Evolutionary conservation across 2,329 filamentous ascomycete genomes (phyloP).

Genomic region (Paraphaeosphaeria minitans): DNA sequence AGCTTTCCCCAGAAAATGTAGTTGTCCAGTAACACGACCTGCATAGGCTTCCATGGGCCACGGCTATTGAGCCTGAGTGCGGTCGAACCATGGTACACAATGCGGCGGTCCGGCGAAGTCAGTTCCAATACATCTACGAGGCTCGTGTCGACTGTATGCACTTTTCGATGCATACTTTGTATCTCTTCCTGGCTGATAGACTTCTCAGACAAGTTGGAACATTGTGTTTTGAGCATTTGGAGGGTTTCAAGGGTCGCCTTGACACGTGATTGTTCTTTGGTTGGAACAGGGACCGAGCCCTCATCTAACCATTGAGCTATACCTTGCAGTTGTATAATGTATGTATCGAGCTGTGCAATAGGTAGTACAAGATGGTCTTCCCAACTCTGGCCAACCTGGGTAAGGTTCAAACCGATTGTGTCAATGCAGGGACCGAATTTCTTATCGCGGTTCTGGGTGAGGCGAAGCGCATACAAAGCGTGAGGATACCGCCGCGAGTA

Average conservation of each 20-base stretch:
- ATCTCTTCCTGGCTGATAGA: conserved; percentile 29
- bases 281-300: conserved; percentile 5
- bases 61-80: conserved; percentile 37
- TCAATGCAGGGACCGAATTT: conserved; percentile 34
- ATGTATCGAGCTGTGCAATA: conserved; percentile 28
- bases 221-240: conserved; percentile 18
- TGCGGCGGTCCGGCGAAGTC: conserved; percentile 19
- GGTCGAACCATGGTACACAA: conserved; percentile 31
- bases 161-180: conserved; percentile 29
- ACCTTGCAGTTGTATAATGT: conserved; percentile 22
- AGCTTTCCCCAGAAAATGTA: conserved; percentile 37
- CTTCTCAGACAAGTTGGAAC: conserved; percentile 18
- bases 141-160: conserved; percentile 24
- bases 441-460: conserved; percentile 24
- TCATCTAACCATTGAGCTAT: conserved; percentile 17
- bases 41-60: conserved; percentile 37
- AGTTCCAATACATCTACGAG: conserved; percentile 26
- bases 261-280: conserved; percentile 17
- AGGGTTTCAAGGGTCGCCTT: conserved; percentile 22
- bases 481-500: conserved; percentile 35
- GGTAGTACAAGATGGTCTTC: conserved; percentile 36
- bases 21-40: conserved; percentile 38
- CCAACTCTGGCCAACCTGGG: conserved; percentile 34
- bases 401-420: conserved; percentile 31
- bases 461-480: conserved; percentile 28